Evolutionary conservation across 306 rosid species (phyloP).

Genomic region (Ormosia semicastrata): DNA sequence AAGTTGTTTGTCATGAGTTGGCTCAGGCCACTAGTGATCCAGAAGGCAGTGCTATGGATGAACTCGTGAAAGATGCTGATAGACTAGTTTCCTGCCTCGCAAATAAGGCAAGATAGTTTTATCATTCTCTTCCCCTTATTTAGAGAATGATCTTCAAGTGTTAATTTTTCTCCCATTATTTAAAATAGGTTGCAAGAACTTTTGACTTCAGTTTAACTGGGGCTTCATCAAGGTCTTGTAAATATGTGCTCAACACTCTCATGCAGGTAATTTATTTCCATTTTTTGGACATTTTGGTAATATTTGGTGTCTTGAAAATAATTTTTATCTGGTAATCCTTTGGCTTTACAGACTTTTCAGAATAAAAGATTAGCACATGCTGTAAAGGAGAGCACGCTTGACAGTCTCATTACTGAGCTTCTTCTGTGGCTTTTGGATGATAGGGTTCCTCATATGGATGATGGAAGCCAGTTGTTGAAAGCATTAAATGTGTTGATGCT

Average conservation of each 20-base stretch:
- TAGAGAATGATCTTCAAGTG: neutral
- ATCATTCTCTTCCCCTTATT: neutral
- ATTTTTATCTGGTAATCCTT: neutral
- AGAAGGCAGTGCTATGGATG: conserved; percentile 91
- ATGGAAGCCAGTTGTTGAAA: conserved; percentile 96
- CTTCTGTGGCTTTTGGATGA: conserved; percentile 99
- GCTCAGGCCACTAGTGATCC: conserved; percentile 89
- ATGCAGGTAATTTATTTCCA: conserved; percentile 68
- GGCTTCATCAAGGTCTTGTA: conserved; percentile 94
- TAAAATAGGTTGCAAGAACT: conserved; percentile 81
- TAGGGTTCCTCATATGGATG: conserved; percentile 99
- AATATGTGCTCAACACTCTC: conserved; percentile 97
- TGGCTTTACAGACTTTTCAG: conserved; percentile 77
- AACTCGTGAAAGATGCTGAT: conserved; percentile 84
- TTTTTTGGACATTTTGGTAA: conserved; percentile 1
- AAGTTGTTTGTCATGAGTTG: conserved; percentile 97
- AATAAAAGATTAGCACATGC: conserved; percentile 93
- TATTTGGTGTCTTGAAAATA: neutral
- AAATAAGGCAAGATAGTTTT: conserved; percentile 57
- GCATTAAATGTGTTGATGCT: conserved; percentile 98
- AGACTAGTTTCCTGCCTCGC: conserved; percentile 93
- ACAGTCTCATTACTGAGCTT: conserved; percentile 94
- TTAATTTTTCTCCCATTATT: neutral
- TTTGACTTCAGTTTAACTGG: conserved; percentile 98
- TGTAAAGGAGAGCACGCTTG: conserved; percentile 87